These are phyloP conservation scores for Candida neerlandica DNA, from an alignment of 1,139 yeast species.

Conservation along the genomic window DNA sequence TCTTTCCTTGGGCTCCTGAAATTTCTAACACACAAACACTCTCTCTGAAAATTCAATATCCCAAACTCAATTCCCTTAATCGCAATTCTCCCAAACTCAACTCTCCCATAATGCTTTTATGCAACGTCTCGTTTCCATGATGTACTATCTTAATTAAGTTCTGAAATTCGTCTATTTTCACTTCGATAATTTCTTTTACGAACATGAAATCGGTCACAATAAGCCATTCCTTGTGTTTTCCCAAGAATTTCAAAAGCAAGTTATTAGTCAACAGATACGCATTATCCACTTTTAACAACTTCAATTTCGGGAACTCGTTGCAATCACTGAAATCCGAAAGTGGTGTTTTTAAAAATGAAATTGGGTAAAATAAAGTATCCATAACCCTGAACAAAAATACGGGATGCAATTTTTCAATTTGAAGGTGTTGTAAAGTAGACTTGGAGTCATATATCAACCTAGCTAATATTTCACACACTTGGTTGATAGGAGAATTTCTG, in stretches of 20 bases:
- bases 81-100: conserved; percentile 1
- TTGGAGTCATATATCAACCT: not conserved
- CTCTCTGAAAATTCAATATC: too few relatives aligned
- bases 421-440: conserved; percentile 3
- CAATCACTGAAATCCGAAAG: not conserved
- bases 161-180: not conserved
- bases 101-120: not conserved
- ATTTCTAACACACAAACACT: too few relatives aligned
- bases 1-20: not conserved
- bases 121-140: not conserved
- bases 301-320: conserved; percentile 8
- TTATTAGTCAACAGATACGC: conserved; percentile 9
- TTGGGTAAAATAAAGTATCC: conserved; percentile 2
- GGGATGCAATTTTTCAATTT: conserved; percentile 9
- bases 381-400: conserved; percentile 8
- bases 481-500: conserved; percentile 8
- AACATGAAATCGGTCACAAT: conserved; percentile 6
- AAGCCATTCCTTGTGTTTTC: not conserved
- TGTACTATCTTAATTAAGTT: not conserved
- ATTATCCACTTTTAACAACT: conserved; percentile 7
- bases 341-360: not conserved
- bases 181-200: conserved; percentile 5
- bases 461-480: conserved; percentile 4
- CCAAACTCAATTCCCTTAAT: too few relatives aligned
- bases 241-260: conserved; percentile 7